Evolutionary conservation across 768 basidiomycete species (phyloP).

Genomic region (Obba rivulosa): DNA sequence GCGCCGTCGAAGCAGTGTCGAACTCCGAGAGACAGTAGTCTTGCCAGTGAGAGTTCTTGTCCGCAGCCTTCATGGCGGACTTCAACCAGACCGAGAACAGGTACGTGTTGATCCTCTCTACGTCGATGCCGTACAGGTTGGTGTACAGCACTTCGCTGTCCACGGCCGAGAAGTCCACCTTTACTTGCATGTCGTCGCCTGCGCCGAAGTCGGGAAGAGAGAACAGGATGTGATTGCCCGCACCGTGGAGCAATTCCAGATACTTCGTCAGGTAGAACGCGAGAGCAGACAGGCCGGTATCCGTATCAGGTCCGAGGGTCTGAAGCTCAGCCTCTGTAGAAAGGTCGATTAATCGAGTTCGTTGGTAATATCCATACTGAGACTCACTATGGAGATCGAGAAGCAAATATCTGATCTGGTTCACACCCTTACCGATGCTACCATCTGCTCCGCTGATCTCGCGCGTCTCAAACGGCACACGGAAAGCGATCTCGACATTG

Average conservation of each 20-base stretch:
- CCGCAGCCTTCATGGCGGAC: conserved; percentile 9
- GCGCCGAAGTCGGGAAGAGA: conserved; percentile 26
- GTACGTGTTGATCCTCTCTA: conserved; percentile 18
- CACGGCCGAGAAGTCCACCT: conserved; percentile 20
- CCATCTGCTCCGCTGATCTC: conserved; percentile 13
- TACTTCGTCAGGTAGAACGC: conserved; percentile 7
- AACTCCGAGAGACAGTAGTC: conserved; percentile 20
- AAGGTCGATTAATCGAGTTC: too few species aligned
- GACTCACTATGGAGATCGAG: conserved; percentile 8
- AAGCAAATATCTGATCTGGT: conserved; percentile 13
- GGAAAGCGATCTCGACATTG: conserved; percentile 9
- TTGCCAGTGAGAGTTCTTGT: conserved; percentile 5
- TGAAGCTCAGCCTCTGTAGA: conserved; percentile 2
- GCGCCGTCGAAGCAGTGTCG: conserved; percentile 14
- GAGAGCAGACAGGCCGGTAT: conserved; percentile 2
- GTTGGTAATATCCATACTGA: background rate
- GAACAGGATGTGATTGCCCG: conserved; percentile 24
- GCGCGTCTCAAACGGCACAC: conserved; percentile 15
- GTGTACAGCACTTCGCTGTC: conserved; percentile 1
- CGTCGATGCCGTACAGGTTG: conserved; percentile 13
- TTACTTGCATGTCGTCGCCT: background rate
- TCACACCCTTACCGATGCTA: conserved; percentile 15
- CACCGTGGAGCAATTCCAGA: conserved; percentile 19
- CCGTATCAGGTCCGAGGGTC: conserved; percentile 1
- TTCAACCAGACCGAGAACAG: conserved; percentile 18